These are phyloP conservation scores for Flammula alnicola DNA, from an alignment of 1,284 basidiomycete species.

Conservation along the genomic window DNA sequence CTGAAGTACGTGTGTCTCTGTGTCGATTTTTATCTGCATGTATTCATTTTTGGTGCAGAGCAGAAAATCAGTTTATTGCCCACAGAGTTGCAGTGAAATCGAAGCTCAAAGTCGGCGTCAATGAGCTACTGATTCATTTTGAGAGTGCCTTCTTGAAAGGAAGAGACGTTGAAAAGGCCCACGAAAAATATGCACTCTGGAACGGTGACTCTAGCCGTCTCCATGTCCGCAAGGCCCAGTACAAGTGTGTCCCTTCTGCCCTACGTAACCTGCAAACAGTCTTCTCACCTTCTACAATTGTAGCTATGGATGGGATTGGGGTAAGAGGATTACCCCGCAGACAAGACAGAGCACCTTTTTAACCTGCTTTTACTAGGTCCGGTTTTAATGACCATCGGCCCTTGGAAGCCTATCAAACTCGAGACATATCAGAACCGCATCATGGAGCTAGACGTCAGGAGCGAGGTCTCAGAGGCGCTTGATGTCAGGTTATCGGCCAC, in stretches of 20 bases:
- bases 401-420: conserved; percentile 78
- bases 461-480: conserved; percentile 55
- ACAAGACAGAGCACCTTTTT: neutral
- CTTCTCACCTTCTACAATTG: conserved; percentile 2
- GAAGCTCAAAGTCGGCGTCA: conserved; percentile 57
- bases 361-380: conserved; percentile 51
- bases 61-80: conserved; percentile 80
- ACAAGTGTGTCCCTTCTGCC: conserved; percentile 57
- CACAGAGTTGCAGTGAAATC: conserved; percentile 67
- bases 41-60: conserved; percentile 36
- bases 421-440: conserved; percentile 71
- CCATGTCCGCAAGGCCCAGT: conserved; percentile 89
- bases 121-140: conserved; percentile 75
- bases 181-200: conserved; percentile 71
- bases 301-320: conserved; percentile 90
- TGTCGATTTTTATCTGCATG: neutral
- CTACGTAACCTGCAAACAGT: neutral
- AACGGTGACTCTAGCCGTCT: conserved; percentile 88
- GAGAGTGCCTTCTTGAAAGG: conserved; percentile 79
- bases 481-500: conserved; percentile 53
- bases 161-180: conserved; percentile 63
- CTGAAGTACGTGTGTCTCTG: conserved; percentile 60
- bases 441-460: conserved; percentile 63
- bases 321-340: conserved; percentile 38
- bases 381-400: conserved; percentile 76